A percentile compares a stretch with the other conserved stretches of the same genome.
These are phyloP conservation scores for Asterophora parasitica DNA, from an alignment of 768 basidiomycete species.

Conservation along the genomic window DNA sequence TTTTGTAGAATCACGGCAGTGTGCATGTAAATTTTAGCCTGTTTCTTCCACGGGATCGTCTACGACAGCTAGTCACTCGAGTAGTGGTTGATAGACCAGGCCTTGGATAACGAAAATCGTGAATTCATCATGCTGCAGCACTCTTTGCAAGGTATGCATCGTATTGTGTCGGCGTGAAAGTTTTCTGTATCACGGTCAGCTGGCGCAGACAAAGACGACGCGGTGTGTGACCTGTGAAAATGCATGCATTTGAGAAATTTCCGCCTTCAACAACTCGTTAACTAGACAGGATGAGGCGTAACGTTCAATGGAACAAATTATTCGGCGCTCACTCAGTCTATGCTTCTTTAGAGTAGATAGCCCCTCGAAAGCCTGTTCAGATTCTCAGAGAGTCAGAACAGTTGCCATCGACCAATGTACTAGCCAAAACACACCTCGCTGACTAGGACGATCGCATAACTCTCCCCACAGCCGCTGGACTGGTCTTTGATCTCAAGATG, in stretches of 20 bases:
- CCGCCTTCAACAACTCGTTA: conserved; percentile 66
- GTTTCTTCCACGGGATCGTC: background rate
- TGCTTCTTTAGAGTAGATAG: conserved; percentile 78
- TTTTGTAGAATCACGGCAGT: background rate
- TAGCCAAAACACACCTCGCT: conserved; percentile 52
- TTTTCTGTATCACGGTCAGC: conserved; percentile 46
- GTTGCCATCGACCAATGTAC: no score
- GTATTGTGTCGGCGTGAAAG: conserved; percentile 67
- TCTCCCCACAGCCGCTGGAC: conserved; percentile 80
- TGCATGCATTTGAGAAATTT: conserved; percentile 81
- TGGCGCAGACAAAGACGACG: background rate
- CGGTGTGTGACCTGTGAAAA: conserved; percentile 68
- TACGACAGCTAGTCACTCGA: background rate
- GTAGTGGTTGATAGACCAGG: background rate
- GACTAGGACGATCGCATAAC: conserved; percentile 68
- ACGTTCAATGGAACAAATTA: background rate
- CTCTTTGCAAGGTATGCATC: conserved; percentile 28
- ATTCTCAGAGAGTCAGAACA: background rate
- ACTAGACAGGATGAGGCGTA: conserved; percentile 37
- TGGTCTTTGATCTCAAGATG: conserved; percentile 74
- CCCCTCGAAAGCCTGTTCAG: conserved; percentile 63
- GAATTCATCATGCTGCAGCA: background rate
- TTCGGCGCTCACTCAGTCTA: conserved; percentile 47
- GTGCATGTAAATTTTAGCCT: background rate
- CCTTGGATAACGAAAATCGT: background rate